These are phyloP conservation scores for Mycena indigotica DNA, from an alignment of 768 basidiomycete genomes.

Conservation along the genomic window DNA sequence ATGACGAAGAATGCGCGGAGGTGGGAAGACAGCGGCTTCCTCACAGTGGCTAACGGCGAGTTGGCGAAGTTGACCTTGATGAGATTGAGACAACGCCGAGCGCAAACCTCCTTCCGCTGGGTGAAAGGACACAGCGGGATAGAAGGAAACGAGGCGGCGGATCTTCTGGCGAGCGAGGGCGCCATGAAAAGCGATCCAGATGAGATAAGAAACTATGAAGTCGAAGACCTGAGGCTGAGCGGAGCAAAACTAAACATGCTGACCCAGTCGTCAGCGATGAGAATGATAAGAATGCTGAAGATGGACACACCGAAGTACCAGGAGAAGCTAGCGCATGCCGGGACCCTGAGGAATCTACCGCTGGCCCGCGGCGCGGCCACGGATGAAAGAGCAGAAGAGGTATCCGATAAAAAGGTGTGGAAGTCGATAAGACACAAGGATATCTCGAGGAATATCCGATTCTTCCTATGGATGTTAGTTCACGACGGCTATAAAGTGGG, in stretches of 20 bases:
- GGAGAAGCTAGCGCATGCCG: not conserved
- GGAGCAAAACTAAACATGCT: not conserved
- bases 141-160: constrained; percentile 26
- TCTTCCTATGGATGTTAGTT: constrained; percentile 21
- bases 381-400: not conserved
- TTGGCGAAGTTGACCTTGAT: constrained; percentile 10
- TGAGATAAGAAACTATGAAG: not conserved
- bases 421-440: constrained; percentile 13
- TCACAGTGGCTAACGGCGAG: constrained; percentile 13
- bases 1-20: constrained; percentile 21
- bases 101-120: constrained; percentile 24
- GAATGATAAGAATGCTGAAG: not conserved
- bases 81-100: constrained; percentile 15
- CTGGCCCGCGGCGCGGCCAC: constrained; percentile 5
- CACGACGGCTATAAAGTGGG: constrained; percentile 27
- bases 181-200: constrained; percentile 1
- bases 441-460: not conserved
- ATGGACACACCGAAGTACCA: not conserved
- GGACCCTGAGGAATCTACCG: constrained; percentile 4
- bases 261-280: not conserved
- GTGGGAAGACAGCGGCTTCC: constrained; percentile 34
- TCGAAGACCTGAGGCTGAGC: not conserved
- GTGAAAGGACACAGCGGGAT: constrained; percentile 29
- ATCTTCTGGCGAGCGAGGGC: constrained; percentile 23
- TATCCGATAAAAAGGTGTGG: constrained; percentile 15